Percentiles rank a stretch among this genome's conserved stretches.
Evolutionary conservation across 1,139 yeast genomes (phyloP).

Genomic region (Pichia inconspicua): DNA sequence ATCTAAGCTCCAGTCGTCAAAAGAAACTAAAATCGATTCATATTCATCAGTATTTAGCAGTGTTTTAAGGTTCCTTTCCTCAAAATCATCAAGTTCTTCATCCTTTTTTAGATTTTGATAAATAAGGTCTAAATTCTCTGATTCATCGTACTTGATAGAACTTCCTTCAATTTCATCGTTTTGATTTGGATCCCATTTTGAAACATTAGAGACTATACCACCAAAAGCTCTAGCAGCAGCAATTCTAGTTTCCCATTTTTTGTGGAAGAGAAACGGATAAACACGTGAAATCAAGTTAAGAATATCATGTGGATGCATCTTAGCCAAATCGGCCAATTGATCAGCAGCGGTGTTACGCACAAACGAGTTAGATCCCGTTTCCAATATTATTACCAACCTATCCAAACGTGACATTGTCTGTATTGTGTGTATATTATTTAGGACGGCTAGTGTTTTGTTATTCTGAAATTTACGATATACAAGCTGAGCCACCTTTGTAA

Average conservation of each 20-base stretch:
- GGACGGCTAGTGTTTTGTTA: neutral
- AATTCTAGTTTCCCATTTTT: conserved; percentile 93
- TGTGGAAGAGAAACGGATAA: conserved; percentile 75
- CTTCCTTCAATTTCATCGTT: conserved; percentile 12
- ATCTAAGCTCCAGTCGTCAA: conserved; percentile 55
- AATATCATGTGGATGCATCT: conserved; percentile 90
- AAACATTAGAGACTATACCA: conserved; percentile 76
- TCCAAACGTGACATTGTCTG: conserved; percentile 41
- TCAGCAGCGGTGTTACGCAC: conserved; percentile 97
- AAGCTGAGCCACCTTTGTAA: neutral
- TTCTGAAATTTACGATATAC: neutral
- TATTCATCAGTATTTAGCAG: conserved; percentile 36
- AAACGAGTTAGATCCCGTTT: conserved; percentile 91
- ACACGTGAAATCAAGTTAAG: conserved; percentile 79
- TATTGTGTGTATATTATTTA: neutral
- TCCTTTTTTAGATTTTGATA: conserved; percentile 19
- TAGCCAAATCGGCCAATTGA: conserved; percentile 89
- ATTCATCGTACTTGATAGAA: conserved; percentile 22
- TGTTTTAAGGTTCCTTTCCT: conserved; percentile 29
- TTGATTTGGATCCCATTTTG: conserved; percentile 77
- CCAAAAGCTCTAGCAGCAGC: conserved; percentile 95
- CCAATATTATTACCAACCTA: conserved; percentile 70
- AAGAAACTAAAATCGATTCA: conserved; percentile 46
- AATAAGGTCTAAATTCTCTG: conserved; percentile 12
- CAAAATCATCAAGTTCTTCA: conserved; percentile 31